A percentile compares a stretch with the other conserved stretches of the same genome.
Evolutionary conservation across 306 rosid genomes (phyloP).

Genomic region (Cicer yamashitae): DNA sequence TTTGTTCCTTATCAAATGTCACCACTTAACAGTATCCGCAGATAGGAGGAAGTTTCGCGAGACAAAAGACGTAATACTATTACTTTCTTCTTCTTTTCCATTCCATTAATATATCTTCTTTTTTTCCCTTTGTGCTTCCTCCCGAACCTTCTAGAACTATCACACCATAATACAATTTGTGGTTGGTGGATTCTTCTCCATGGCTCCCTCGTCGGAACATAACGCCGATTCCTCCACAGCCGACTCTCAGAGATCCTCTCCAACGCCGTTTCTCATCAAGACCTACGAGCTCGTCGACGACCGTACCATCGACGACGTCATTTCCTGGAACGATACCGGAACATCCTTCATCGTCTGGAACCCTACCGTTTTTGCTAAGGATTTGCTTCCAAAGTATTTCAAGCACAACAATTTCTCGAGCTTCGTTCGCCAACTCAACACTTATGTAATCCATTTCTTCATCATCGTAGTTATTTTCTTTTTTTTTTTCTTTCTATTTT

Average conservation of each 20-base stretch:
- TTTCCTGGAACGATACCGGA: slow-evolving; percentile 92
- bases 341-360: slow-evolving; percentile 88
- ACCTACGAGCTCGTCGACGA: slow-evolving; percentile 81
- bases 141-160: slow-evolving; percentile 74
- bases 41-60: slow-evolving; percentile 43
- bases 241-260: slow-evolving; percentile 56
- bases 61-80: neutral
- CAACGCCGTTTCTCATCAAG: slow-evolving; percentile 84
- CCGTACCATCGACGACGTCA: slow-evolving; percentile 65
- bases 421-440: slow-evolving; percentile 92
- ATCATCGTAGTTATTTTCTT: neutral
- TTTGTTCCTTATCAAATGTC: neutral
- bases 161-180: slow-evolving; percentile 4
- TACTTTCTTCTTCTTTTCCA: neutral
- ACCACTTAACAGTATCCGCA: neutral
- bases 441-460: slow-evolving; percentile 60
- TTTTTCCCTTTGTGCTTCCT: slow-evolving; percentile 33
- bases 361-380: slow-evolving; percentile 84
- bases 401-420: slow-evolving; percentile 95
- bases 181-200: neutral
- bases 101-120: neutral
- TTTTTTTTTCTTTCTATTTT: too few relatives aligned
- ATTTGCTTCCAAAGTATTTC: slow-evolving; percentile 83
- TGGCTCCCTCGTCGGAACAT: slow-evolving; percentile 62
- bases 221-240: slow-evolving; percentile 45